Conservation (phyloP, 345 rosid genomes). For the Eucalyptus rudis region DNA sequence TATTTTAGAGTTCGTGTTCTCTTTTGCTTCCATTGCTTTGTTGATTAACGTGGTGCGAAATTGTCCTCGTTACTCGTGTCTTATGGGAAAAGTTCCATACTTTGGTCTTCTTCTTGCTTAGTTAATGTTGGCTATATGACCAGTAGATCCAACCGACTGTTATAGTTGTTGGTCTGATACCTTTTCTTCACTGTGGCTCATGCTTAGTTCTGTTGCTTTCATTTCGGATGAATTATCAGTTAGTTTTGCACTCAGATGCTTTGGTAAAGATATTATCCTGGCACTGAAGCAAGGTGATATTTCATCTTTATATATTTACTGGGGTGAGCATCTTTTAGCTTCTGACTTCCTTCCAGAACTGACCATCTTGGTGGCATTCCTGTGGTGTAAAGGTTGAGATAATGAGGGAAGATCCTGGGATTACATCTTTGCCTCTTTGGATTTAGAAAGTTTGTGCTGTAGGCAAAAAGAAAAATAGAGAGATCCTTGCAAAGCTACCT, state of each 20-base stretch:
- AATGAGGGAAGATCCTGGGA: background rate
- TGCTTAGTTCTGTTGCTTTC: background rate
- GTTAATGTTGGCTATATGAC: background rate
- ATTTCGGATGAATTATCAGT: background rate
- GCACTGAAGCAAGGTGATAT: background rate
- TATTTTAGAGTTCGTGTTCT: background rate
- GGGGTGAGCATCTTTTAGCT: background rate
- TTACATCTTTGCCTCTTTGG: background rate
- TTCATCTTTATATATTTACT: background rate
- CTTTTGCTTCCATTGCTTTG: background rate
- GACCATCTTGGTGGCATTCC: background rate
- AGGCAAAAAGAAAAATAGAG: background rate
- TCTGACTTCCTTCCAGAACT: background rate
- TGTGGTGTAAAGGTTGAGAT: background rate
- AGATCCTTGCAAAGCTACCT: background rate
- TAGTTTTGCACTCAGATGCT: background rate
- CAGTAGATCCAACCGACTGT: background rate
- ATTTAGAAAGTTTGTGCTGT: background rate
- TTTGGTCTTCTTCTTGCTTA: background rate
- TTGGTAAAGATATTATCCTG: background rate
- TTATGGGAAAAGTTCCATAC: background rate
- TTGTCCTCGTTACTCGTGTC: background rate
- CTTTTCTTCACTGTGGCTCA: background rate
- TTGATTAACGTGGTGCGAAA: background rate
- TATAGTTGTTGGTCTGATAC: background rate